A percentile compares a stretch with the other conserved stretches of the same genome.
Conservation (phyloP, 2,329 filamentous ascomycete genomes). For the Epicoccum nigrum region DNA sequence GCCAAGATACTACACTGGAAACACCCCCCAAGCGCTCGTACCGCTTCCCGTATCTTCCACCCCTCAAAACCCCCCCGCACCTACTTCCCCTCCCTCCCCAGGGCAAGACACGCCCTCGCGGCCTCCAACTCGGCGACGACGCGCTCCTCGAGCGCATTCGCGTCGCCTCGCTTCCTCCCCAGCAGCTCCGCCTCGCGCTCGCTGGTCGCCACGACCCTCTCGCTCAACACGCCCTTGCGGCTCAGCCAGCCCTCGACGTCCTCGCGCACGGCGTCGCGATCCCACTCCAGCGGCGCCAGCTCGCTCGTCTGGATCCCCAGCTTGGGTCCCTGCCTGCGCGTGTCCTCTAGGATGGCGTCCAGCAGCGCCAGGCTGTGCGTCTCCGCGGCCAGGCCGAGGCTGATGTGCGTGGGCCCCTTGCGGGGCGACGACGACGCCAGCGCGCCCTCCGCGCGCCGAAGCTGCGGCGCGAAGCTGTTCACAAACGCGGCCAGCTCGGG, state of each 20-base stretch:
- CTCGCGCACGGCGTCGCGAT: constrained; percentile 73
- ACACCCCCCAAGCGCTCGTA: too few relatives aligned
- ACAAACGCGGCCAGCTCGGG: constrained; percentile 86
- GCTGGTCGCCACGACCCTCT: constrained; percentile 74
- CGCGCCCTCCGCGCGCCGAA: constrained; percentile 72
- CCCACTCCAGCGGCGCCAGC: constrained; percentile 77
- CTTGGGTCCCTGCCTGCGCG: constrained; percentile 57
- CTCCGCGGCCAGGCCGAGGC: constrained; percentile 72
- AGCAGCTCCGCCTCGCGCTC: constrained; percentile 72
- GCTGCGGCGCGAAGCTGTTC: constrained; percentile 83
- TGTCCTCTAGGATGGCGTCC: constrained; percentile 71
- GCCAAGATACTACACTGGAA: too few relatives aligned
- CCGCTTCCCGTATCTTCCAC: too few relatives aligned
- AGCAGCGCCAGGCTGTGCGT: constrained; percentile 80
- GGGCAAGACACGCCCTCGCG: constrained; percentile 46
- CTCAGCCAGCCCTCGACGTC: constrained; percentile 84
- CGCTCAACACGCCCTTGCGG: constrained; percentile 69
- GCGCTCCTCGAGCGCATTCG: constrained; percentile 74
- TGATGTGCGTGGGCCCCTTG: constrained; percentile 17
- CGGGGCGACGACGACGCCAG: constrained; percentile 61
- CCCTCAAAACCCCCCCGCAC: too few relatives aligned
- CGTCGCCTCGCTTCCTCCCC: constrained; percentile 42
- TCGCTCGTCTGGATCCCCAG: constrained; percentile 62
- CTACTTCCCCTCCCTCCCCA: constrained; percentile 24
- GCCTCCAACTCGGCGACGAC: constrained; percentile 59